These are phyloP conservation scores for Pulveroboletus frians DNA, from an alignment of 768 basidiomycete species.

Conservation along the genomic window DNA sequence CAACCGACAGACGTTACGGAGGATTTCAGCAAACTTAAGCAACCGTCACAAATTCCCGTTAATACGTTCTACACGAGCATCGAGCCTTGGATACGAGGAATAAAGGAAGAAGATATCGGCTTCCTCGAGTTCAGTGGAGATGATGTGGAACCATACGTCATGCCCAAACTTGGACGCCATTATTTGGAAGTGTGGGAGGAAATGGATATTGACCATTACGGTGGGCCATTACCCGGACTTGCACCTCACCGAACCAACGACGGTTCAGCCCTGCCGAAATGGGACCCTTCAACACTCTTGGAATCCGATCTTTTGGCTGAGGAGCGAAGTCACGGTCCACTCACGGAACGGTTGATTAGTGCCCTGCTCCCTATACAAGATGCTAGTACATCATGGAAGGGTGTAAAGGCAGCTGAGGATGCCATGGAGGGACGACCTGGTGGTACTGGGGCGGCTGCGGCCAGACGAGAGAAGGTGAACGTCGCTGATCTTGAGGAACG, in stretches of 20 bases:
- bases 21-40: slow-evolving; percentile 84
- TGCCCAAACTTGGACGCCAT: slow-evolving; percentile 82
- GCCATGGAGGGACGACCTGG: slow-evolving; percentile 81
- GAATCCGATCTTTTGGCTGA: slow-evolving; percentile 69
- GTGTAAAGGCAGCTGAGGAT: slow-evolving; percentile 78
- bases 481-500: slow-evolving; percentile 75
- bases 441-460: slow-evolving; percentile 72
- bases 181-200: slow-evolving; percentile 94
- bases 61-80: slow-evolving; percentile 83
- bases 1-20: slow-evolving; percentile 78
- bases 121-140: slow-evolving; percentile 90
- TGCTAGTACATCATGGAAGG: slow-evolving; percentile 54
- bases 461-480: slow-evolving; percentile 68
- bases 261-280: slow-evolving; percentile 50
- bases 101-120: slow-evolving; percentile 94
- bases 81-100: slow-evolving; percentile 83
- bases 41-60: slow-evolving; percentile 61
- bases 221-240: slow-evolving; percentile 37
- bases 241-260: slow-evolving; percentile 34
- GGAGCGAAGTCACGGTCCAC: slow-evolving; percentile 77
- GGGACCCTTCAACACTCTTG: slow-evolving; percentile 77
- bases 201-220: slow-evolving; percentile 61
- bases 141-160: slow-evolving; percentile 79
- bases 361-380: slow-evolving; percentile 70
- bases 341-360: slow-evolving; percentile 81